A percentile compares a stretch with the other conserved stretches of the same genome.
Evolutionary conservation across 1,284 basidiomycete genomes (phyloP).

Genomic region (Sanghuangporus sanghuang): DNA sequence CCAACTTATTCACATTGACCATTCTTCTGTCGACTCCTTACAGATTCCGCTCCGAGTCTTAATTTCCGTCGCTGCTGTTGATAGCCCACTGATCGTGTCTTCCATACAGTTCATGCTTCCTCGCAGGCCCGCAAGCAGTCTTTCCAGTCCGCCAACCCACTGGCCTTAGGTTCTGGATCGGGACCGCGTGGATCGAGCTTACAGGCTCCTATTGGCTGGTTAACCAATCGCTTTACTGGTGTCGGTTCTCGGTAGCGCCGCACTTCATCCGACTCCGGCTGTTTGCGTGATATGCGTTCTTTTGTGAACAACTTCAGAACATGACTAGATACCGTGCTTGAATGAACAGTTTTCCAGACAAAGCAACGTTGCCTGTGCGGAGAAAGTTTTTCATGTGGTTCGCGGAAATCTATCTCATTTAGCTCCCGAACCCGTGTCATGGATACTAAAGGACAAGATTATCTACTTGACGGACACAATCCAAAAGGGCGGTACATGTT

Average conservation of each 20-base stretch:
- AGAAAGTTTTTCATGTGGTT: background rate
- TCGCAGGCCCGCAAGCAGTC: conserved; percentile 70
- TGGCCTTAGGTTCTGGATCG: conserved; percentile 57
- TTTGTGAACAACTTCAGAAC: too few relatives aligned
- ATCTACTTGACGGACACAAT: background rate
- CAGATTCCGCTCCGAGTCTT: background rate
- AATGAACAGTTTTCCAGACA: background rate
- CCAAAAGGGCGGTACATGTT: background rate
- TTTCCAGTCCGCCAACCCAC: conserved; percentile 69
- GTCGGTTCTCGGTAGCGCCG: conserved; percentile 43
- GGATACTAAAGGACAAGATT: background rate
- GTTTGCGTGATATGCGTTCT: background rate
- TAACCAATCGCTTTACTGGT: conserved; percentile 68
- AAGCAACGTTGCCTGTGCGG: background rate
- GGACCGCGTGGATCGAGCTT: conserved; percentile 52
- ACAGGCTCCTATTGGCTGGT: conserved; percentile 73
- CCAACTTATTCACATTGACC: background rate
- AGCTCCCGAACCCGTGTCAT: background rate
- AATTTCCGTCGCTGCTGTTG: background rate
- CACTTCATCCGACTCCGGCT: conserved; percentile 16
- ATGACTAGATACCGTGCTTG: background rate
- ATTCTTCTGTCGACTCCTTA: background rate
- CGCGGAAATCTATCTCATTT: background rate
- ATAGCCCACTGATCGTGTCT: background rate
- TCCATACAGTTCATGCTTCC: conserved; percentile 53